Conservation (phyloP, 768 basidiomycete genomes). For the Lentinula sp. region DNA sequence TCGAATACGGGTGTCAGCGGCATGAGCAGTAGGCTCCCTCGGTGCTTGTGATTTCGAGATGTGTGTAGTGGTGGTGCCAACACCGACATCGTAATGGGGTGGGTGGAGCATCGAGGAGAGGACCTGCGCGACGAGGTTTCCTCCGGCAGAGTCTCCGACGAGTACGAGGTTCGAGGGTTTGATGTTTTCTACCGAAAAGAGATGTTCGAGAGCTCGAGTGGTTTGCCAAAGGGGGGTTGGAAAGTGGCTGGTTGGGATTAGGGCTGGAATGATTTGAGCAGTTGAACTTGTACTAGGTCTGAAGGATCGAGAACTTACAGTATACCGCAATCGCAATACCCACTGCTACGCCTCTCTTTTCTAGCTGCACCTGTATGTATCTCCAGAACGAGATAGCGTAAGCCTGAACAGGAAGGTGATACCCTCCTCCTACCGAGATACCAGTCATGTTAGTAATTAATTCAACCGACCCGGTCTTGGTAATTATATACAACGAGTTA, state of each 20-base stretch:
- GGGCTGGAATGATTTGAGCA: conserved; percentile 2
- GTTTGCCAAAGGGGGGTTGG: conserved; percentile 18
- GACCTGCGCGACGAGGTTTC: conserved; percentile 12
- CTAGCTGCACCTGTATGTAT: too few relatives aligned
- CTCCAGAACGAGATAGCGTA: too few relatives aligned
- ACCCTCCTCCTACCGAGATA: too few relatives aligned
- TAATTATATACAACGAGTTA: too few relatives aligned
- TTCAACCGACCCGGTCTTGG: too few relatives aligned
- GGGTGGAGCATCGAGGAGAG: conserved; percentile 17
- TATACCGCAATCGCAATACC: too few relatives aligned
- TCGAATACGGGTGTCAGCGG: conserved; percentile 8
- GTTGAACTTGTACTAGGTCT: too few relatives aligned
- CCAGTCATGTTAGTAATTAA: too few relatives aligned
- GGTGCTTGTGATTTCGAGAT: too few relatives aligned
- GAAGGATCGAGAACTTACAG: too few relatives aligned
- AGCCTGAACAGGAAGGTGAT: conserved; percentile 15
- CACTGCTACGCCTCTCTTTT: too few relatives aligned
- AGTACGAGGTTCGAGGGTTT: conserved; percentile 12
- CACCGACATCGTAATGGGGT: background rate
- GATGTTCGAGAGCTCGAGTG: conserved; percentile 8
- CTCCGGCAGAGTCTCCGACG: conserved; percentile 17
- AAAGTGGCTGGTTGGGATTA: conserved; percentile 10
- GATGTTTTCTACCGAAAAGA: conserved; percentile 9
- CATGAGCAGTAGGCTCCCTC: conserved; percentile 6
- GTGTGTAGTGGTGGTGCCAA: too few relatives aligned